Evolutionary conservation across 2,329 filamentous ascomycete species (phyloP).

Genomic region (Fusarium lyarnte): DNA sequence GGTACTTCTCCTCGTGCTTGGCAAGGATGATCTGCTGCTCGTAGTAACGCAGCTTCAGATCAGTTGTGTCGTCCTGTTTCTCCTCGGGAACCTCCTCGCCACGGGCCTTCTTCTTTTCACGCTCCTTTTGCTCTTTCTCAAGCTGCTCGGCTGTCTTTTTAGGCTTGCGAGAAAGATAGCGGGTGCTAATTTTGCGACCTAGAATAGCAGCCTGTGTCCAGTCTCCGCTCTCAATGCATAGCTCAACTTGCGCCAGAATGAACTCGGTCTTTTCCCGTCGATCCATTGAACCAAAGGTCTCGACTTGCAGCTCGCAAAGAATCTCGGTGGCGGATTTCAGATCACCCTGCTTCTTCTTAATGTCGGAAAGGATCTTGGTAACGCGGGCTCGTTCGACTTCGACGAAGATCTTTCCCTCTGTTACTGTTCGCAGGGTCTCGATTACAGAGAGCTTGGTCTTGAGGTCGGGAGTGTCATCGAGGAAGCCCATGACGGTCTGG

Average conservation of each 20-base stretch:
- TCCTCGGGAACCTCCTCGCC: conserved; percentile 82
- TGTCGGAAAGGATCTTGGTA: conserved; percentile 93
- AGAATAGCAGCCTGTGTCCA: conserved; percentile 97
- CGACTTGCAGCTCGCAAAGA: conserved; percentile 95
- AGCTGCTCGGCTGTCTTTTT: conserved; percentile 91
- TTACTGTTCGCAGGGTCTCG: conserved; percentile 93
- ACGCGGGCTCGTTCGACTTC: conserved; percentile 97
- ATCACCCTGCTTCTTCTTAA: conserved; percentile 96
- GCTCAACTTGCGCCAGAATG: conserved; percentile 90
- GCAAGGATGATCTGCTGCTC: conserved; percentile 96
- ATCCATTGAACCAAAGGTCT: conserved; percentile 99
- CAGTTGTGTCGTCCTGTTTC: conserved; percentile 89
- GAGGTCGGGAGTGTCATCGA: conserved; percentile 84
- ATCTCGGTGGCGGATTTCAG: conserved; percentile 90
- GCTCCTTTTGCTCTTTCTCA: conserved; percentile 89
- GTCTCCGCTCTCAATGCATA: conserved; percentile 95
- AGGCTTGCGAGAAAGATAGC: conserved; percentile 87
- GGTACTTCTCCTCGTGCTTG: conserved; percentile 97
- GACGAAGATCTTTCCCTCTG: conserved; percentile 99
- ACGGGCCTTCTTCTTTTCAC: conserved; percentile 84
- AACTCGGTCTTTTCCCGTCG: conserved; percentile 98
- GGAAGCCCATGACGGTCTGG: conserved; percentile 91
- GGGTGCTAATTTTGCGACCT: conserved; percentile 95
- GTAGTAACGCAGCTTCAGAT: conserved; percentile 95
- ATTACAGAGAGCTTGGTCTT: conserved; percentile 94